phyloP scores from a whole-genome alignment of 345 rosid species.

The Psidium friedrichsthalianum region DNA sequence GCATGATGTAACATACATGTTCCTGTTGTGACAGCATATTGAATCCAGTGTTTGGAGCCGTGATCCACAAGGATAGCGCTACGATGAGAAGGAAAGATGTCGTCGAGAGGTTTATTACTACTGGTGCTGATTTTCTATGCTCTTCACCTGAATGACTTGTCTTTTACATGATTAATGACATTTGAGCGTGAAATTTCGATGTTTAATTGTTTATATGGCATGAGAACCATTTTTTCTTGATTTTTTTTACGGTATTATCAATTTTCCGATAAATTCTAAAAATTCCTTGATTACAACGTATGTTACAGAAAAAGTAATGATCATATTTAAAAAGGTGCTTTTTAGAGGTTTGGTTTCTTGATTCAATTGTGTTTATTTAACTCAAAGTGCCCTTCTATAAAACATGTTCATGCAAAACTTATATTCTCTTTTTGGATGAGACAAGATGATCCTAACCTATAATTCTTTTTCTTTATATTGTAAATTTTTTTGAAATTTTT shows the following conservation, averaged over 20 bases:
- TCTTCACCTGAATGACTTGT: neutral
- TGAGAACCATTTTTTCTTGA: no score
- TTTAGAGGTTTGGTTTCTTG: neutral
- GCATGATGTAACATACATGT: neutral
- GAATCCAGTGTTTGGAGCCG: neutral
- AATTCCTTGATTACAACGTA: no score
- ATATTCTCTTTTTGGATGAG: neutral
- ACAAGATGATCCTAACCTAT: neutral
- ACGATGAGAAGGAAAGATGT: neutral
- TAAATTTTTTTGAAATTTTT: neutral
- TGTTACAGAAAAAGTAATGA: no score
- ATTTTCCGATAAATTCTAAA: no score
- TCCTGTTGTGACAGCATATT: neutral
- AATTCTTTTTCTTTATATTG: neutral
- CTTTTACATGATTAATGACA: no score
- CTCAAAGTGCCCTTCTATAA: neutral
- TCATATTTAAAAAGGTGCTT: no score
- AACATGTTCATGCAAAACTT: neutral
- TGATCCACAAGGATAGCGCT: neutral
- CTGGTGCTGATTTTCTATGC: neutral
- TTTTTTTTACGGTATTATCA: no score
- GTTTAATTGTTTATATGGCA: no score
- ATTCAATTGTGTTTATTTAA: neutral
- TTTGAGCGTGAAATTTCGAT: no score
- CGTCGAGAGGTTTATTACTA: neutral